Percentiles rank a stretch among this genome's conserved stretches.
phyloP scores from a whole-genome alignment of 108 stramenopile genomes.

The Nitzschia sp. region DNA sequence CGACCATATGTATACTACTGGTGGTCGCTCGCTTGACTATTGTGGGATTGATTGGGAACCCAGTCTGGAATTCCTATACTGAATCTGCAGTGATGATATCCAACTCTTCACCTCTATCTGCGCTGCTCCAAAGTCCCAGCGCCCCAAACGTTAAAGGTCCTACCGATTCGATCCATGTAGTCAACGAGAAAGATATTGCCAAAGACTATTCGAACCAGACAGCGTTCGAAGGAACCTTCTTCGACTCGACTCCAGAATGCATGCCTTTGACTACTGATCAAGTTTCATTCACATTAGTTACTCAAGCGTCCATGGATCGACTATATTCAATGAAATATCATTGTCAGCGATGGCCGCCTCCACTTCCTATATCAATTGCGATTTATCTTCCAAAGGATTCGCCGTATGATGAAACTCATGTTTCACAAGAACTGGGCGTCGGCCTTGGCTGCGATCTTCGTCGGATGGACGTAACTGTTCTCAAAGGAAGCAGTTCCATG shows the following conservation, averaged over 20 bases:
- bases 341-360: slow-evolving; percentile 52
- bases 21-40: too few relatives aligned
- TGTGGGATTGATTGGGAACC: too few relatives aligned
- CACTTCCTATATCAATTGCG: slow-evolving; percentile 41
- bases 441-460: neutral
- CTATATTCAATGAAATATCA: slow-evolving; percentile 62
- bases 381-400: slow-evolving; percentile 10
- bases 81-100: too few relatives aligned
- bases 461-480: neutral
- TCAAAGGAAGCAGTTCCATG: neutral
- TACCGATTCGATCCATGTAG: neutral
- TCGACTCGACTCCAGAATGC: neutral
- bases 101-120: too few relatives aligned
- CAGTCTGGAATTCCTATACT: too few relatives aligned
- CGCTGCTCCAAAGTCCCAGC: too few relatives aligned
- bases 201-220: neutral
- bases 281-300: slow-evolving; percentile 47
- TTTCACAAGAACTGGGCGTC: neutral
- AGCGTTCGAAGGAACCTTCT: neutral
- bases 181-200: neutral
- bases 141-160: too few relatives aligned
- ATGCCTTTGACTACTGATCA: slow-evolving; percentile 17
- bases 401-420: neutral
- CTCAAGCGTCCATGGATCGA: slow-evolving; percentile 46
- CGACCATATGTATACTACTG: too few relatives aligned